phyloP scores from a whole-genome alignment of 805 yeast genomes.

The Candida awuae region DNA sequence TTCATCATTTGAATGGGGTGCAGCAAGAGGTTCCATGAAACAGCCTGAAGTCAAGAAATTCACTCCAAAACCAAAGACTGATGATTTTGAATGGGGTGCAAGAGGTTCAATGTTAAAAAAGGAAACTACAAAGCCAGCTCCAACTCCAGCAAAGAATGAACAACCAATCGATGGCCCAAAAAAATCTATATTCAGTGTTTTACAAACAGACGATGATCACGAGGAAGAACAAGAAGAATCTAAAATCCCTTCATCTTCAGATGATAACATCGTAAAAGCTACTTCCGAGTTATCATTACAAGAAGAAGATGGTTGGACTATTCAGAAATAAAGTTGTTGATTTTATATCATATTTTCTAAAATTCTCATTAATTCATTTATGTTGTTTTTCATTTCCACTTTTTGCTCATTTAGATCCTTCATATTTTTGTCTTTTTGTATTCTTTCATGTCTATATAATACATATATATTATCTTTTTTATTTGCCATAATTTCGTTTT shows the following conservation, averaged over 20 bases:
- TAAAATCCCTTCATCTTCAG: slow-evolving; percentile 20
- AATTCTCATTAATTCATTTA: not conserved
- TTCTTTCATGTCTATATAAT: too few species aligned
- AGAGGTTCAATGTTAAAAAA: slow-evolving; percentile 11
- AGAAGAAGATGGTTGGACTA: slow-evolving; percentile 35
- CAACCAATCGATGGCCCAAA: slow-evolving; percentile 26
- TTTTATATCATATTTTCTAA: not conserved
- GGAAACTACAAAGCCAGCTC: slow-evolving; percentile 9
- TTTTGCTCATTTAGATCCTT: too few species aligned
- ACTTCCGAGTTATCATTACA: slow-evolving; percentile 34
- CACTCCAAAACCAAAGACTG: slow-evolving; percentile 23
- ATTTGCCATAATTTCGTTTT: too few species aligned
- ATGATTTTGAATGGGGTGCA: slow-evolving; percentile 39
- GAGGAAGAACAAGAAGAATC: slow-evolving; percentile 34
- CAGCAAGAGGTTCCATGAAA: slow-evolving; percentile 30
- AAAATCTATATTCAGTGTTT: slow-evolving; percentile 43
- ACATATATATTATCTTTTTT: too few species aligned
- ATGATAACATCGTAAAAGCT: slow-evolving; percentile 22
- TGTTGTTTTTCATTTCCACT: too few species aligned
- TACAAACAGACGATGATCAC: slow-evolving; percentile 41
- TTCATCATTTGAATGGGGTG: slow-evolving; percentile 42
- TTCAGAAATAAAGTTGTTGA: not conserved
- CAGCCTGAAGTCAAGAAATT: slow-evolving; percentile 28
- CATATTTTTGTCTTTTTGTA: too few species aligned
- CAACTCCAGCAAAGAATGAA: slow-evolving; percentile 12